Conservation (phyloP, 306 rosid genomes). For the Prinsepia uniflora region DNA sequence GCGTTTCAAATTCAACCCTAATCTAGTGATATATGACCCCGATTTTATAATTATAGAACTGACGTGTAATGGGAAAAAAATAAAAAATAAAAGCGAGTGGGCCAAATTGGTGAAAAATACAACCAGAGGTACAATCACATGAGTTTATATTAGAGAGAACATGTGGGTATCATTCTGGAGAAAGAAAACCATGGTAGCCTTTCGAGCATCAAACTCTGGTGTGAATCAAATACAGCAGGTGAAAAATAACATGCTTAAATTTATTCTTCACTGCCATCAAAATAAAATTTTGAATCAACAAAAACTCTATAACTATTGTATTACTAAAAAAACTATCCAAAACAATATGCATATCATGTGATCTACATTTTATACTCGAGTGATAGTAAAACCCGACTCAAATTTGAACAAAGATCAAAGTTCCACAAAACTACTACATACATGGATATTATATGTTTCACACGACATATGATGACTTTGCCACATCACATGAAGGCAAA, state of each 20-base stretch:
- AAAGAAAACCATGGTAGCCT: background rate
- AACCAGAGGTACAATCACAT: background rate
- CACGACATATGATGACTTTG: too few species aligned
- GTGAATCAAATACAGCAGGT: background rate
- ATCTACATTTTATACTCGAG: background rate
- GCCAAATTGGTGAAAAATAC: background rate
- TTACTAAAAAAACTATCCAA: background rate
- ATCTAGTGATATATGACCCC: background rate
- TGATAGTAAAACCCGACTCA: background rate
- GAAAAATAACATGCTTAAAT: background rate
- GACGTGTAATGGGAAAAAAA: background rate
- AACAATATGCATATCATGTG: background rate
- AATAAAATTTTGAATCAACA: background rate
- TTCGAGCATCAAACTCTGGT: background rate
- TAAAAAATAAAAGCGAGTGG: background rate
- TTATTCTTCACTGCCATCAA: background rate
- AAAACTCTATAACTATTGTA: background rate
- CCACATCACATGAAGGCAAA: background rate
- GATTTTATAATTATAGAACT: background rate
- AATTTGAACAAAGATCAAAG: background rate
- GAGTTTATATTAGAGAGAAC: background rate
- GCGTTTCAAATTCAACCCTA: background rate
- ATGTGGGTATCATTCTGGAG: background rate
- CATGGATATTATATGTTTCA: background rate
- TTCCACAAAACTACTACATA: background rate